These are phyloP conservation scores for Coemansia sp. DNA, from an alignment of 192 early-diverging fungal species.

Conservation along the genomic window DNA sequence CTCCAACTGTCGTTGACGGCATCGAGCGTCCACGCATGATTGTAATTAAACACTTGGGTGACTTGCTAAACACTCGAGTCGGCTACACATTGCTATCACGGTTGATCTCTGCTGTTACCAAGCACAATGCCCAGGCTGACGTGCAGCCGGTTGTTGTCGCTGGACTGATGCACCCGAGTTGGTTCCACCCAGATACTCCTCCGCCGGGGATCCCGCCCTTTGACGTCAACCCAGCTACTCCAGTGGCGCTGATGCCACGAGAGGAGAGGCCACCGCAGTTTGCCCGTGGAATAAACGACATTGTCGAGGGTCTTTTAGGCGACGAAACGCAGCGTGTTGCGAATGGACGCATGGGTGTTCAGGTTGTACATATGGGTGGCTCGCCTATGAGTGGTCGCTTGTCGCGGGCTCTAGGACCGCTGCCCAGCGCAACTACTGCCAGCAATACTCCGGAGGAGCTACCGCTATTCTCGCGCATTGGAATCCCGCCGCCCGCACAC, in stretches of 20 bases:
- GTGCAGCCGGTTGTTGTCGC: conserved; percentile 26
- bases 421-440: background rate
- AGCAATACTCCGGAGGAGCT: conserved; percentile 19
- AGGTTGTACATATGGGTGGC: conserved; percentile 35
- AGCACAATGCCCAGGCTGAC: conserved; percentile 19
- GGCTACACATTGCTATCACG: conserved; percentile 53
- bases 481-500: conserved; percentile 32
- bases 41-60: conserved; percentile 50
- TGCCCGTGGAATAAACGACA: conserved; percentile 18
- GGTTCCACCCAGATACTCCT: conserved; percentile 43
- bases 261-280: conserved; percentile 18
- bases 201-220: conserved; percentile 53
- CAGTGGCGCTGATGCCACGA: conserved; percentile 37
- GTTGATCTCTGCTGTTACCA: conserved; percentile 18
- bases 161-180: conserved; percentile 51
- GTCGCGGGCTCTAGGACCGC: conserved; percentile 14
- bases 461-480: conserved; percentile 48
- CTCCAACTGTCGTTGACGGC: conserved; percentile 10
- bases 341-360: conserved; percentile 27
- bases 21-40: conserved; percentile 33
- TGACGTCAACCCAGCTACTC: conserved; percentile 47
- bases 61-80: conserved; percentile 51
- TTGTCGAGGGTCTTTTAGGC: conserved; percentile 31
- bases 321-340: conserved; percentile 5
- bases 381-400: conserved; percentile 1